Conservation (phyloP, 129 eudicot species). For the Lactuca saligna region DNA sequence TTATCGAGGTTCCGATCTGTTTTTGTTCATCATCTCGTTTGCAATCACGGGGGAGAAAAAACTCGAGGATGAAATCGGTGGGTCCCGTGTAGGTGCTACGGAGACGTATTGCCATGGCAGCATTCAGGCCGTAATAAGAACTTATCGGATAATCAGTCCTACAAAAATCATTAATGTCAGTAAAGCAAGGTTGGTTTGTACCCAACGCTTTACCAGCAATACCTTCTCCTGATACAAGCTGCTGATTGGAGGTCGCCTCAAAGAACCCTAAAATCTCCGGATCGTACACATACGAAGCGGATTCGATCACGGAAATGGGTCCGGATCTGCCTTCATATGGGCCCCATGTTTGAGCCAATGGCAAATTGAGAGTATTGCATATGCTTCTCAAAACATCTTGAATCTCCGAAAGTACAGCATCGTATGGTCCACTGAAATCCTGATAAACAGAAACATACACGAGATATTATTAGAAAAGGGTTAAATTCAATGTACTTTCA, state of each 20-base stretch:
- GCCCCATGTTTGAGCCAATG: constrained; percentile 68
- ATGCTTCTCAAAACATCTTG: constrained; percentile 41
- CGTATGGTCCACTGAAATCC: constrained; percentile 36
- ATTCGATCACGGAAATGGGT: constrained; percentile 44
- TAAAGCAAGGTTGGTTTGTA: constrained; percentile 57
- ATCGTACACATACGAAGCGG: constrained; percentile 58
- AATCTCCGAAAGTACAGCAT: constrained; percentile 42
- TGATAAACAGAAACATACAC: constrained; percentile 22
- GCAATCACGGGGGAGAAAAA: constrained; percentile 50
- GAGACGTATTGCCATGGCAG: constrained; percentile 50
- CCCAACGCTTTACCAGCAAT: constrained; percentile 61
- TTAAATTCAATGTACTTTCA: constrained; percentile 11
- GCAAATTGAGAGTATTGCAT: constrained; percentile 45
- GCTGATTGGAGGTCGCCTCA: constrained; percentile 45
- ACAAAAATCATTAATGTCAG: constrained; percentile 53
- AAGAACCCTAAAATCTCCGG: constrained; percentile 41
- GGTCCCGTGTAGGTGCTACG: constrained; percentile 41
- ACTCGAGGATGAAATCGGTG: constrained; percentile 47
- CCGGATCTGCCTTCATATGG: constrained; percentile 34
- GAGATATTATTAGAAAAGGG: constrained; percentile 21
- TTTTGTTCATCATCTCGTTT: constrained; percentile 41
- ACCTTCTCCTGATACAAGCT: constrained; percentile 52
- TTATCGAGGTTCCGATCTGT: constrained; percentile 31
- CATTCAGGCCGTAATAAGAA: constrained; percentile 42
- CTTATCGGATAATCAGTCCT: constrained; percentile 55